Base-by-base conservation (phyloP, 1,139 yeast species). In the Candida buenavistaensis region DNA sequence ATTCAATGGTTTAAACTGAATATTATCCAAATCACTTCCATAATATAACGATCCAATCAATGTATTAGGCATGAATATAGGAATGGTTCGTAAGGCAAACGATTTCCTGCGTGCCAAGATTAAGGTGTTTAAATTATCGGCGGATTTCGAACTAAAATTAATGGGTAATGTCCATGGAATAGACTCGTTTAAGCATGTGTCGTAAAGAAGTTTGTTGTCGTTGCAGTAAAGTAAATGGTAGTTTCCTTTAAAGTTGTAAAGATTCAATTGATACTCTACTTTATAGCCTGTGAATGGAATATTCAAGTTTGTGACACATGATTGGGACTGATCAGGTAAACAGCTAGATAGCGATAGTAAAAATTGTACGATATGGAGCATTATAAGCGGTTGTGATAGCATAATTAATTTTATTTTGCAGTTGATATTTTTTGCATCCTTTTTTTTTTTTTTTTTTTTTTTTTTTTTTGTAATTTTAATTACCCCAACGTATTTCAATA, bases 241-340 rank as follows among this genome's bases (percentile, higher is more conserved):
- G 14, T 47, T 47, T 16, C 49, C 50, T 1, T 14, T 25, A 30
- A 47, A 40, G 5, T 40, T 32, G 6, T 39, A 37, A 6, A 52
- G 21, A 14, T 45, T 40, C 9, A 58, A 41, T 36, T 57, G 66
- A 28, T 53, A 44, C 36, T 62, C 68, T 14, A 63, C 41, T 38
- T 56, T 59, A 44, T 55, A 64, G 1, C 70, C 70, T 1, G 67
- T 57, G 36, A 61, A 63, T 2, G 62, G 56, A 3, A 51, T 46
- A 3, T 41, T 38, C 15, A 26, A 19, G 22, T 43, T 43, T 2
- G 43, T 36, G 4, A 44, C 35, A 29, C 48, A 44, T 10, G 45
- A 39, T 31, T 44, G 48, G 15, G 40, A 40, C 32, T 39, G 44
- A 36, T 43, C 46, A 2, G 44, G 43, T 11, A 43, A 29, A 8